Evolutionary conservation across 164 flowering plant genomes (phyloP), one percentile per base, ranked within the genome.

Genomic region (Sedum album): DNA sequence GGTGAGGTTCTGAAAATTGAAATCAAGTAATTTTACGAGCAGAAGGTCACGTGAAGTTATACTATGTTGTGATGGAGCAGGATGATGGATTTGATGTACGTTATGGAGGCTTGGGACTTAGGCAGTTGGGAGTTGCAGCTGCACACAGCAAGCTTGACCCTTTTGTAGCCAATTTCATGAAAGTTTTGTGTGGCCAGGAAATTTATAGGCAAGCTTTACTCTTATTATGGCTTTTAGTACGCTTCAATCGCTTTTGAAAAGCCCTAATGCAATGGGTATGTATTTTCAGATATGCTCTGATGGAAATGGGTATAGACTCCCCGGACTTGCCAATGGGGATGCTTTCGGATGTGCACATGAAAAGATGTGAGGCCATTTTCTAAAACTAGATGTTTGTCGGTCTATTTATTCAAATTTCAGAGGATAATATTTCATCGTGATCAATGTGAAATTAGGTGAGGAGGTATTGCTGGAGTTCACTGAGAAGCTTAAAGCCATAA

Each of bases 41-140:
- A 1, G 30, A 28, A 20, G 6, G 7, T 20, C 30, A 2, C 6
- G 25, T 25, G 13, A 30, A 18, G 6, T 65, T 38, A 36, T 17
- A 23, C 13, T 15, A 64, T 6, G 44, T 25, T 23, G 0, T 49
- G 25, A 20, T 49, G 69, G 61, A n/a, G 25, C 62, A 92, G 94
- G 94, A 80, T 67, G 93, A 86, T 71, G 98, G 93, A 2, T 67
- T 84, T 23, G 97, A 92, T 70, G 94, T 74, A 20, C 73, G 96
- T 31, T 70, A 84, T 66, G 98, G 96, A 17, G 96, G 87, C 1
- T 79, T 90, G 6, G 87, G 84, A 38, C 80, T 84, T n/a, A 48
- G 88, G 61, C 96, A 93, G 74, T 86, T 88, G 2, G 96, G 93
- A n/a, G 68, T 75, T 26, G 96, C 93, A 1, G 87, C 72, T 0